Conservation (phyloP, 1,284 basidiomycete genomes). For the Leccinum solheimii region DNA sequence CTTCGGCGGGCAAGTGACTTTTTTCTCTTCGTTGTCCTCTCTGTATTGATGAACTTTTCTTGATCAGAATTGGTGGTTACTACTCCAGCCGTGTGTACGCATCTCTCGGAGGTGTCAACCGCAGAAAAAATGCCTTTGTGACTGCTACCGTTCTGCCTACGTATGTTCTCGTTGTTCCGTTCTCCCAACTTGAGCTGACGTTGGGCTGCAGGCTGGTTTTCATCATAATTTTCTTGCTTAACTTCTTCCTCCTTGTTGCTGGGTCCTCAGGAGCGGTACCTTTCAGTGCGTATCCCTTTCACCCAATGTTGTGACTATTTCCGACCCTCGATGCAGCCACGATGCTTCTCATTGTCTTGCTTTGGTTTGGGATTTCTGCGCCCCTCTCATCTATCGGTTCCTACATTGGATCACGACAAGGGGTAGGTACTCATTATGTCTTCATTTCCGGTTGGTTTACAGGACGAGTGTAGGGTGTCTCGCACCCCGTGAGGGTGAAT, state of each 20-base stretch:
- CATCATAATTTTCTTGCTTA: slow-evolving; percentile 79
- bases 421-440: slow-evolving; percentile 51
- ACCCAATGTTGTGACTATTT: neutral
- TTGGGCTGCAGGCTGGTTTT: slow-evolving; percentile 65
- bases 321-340: slow-evolving; percentile 54
- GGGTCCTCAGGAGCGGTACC: slow-evolving; percentile 95
- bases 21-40: neutral
- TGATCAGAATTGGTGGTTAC: slow-evolving; percentile 80
- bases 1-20: slow-evolving; percentile 69
- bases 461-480: slow-evolving; percentile 52
- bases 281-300: slow-evolving; percentile 59
- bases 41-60: neutral
- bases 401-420: slow-evolving; percentile 84
- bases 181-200: neutral
- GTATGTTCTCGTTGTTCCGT: slow-evolving; percentile 41
- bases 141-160: slow-evolving; percentile 90
- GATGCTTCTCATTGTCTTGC: slow-evolving; percentile 81
- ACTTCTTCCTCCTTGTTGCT: slow-evolving; percentile 83
- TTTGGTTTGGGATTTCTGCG: slow-evolving; percentile 97
- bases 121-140: slow-evolving; percentile 81
- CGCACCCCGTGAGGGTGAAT: slow-evolving; percentile 86
- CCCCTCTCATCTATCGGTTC: slow-evolving; percentile 76
- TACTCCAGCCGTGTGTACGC: slow-evolving; percentile 83
- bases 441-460: slow-evolving; percentile 7
- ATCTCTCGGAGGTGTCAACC: slow-evolving; percentile 80